Percentiles rank a stretch among this genome's conserved stretches.
phyloP scores from a whole-genome alignment of 768 basidiomycete species.

The Lactarius evosmus region DNA sequence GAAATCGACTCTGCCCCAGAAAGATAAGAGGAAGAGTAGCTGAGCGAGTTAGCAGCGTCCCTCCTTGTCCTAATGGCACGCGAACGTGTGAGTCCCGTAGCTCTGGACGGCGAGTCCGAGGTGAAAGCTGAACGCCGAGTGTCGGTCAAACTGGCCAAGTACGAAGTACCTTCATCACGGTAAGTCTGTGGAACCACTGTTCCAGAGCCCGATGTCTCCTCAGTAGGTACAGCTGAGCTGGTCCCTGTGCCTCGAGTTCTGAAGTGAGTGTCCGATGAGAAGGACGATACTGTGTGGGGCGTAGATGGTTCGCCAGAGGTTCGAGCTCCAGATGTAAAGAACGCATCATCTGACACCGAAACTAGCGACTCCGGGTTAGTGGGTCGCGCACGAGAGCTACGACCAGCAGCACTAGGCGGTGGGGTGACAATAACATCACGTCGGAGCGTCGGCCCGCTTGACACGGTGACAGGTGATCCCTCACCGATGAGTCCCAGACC shows the following conservation, averaged over 20 bases:
- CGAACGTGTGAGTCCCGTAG: conserved; percentile 50
- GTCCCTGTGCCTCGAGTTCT: conserved; percentile 32
- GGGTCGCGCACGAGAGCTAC: conserved; percentile 32
- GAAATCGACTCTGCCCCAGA: conserved; percentile 43
- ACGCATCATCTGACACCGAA: conserved; percentile 44
- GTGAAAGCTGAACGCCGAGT: conserved; percentile 38
- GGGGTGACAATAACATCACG: conserved; percentile 45
- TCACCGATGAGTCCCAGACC: conserved; percentile 46
- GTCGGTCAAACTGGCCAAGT: background rate
- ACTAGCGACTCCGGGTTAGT: conserved; percentile 31
- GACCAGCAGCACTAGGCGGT: conserved; percentile 40
- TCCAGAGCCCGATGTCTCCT: conserved; percentile 37
- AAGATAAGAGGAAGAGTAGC: conserved; percentile 42
- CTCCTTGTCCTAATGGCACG: conserved; percentile 54
- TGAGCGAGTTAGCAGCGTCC: conserved; percentile 40
- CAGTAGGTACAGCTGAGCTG: conserved; percentile 37
- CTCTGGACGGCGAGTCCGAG: conserved; percentile 44
- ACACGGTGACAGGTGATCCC: conserved; percentile 68
- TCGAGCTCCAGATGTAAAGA: conserved; percentile 43
- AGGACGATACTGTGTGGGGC: conserved; percentile 40
- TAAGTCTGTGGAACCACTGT: conserved; percentile 23
- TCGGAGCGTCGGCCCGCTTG: conserved; percentile 54
- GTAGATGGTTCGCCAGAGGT: conserved; percentile 36
- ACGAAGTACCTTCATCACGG: conserved; percentile 1
- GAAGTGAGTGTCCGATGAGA: conserved; percentile 31